A percentile compares a stretch with the other conserved stretches of the same genome.
Evolutionary conservation across 257 asterid species (phyloP).

Genomic region (Przewalskia tangutica): DNA sequence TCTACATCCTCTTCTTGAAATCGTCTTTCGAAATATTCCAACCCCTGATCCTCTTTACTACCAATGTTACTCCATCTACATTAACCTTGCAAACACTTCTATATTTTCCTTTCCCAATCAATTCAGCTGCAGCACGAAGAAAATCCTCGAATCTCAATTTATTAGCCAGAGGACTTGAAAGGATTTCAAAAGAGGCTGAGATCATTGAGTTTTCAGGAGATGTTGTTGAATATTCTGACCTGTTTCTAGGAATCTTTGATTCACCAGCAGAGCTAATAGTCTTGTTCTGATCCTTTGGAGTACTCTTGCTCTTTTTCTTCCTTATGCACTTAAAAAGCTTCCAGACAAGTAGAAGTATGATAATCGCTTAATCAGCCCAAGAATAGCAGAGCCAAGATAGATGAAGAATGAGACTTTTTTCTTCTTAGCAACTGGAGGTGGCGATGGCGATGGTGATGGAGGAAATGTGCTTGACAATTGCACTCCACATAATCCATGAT

Average conservation of each 20-base stretch:
- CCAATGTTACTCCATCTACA: constrained; percentile 24
- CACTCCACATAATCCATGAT: constrained; percentile 54
- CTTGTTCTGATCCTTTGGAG: constrained; percentile 14
- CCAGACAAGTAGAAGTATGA: constrained; percentile 21
- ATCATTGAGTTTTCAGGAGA: constrained; percentile 42
- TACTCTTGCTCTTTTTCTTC: not conserved
- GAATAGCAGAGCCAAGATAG: constrained; percentile 48
- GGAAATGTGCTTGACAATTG: constrained; percentile 39
- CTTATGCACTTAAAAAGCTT: constrained; percentile 12
- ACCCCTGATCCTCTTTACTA: constrained; percentile 60
- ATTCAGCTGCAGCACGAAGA: constrained; percentile 60
- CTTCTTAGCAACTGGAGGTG: constrained; percentile 9
- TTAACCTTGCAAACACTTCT: constrained; percentile 62
- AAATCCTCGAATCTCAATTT: constrained; percentile 61
- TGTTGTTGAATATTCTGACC: constrained; percentile 65
- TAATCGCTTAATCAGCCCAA: constrained; percentile 35
- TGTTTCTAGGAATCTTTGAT: constrained; percentile 27
- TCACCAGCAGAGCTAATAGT: constrained; percentile 35
- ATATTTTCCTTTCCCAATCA: constrained; percentile 45
- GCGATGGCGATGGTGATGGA: constrained; percentile 23
- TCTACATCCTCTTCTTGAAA: constrained; percentile 45
- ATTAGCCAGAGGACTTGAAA: constrained; percentile 22
- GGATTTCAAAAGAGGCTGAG: constrained; percentile 42
- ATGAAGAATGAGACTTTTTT: constrained; percentile 24
- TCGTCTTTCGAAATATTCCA: constrained; percentile 49